Percentiles rank a stretch among this genome's conserved stretches.
Evolutionary conservation across 2,329 filamentous ascomycete species (phyloP).

Genomic region (Teratosphaeria pseudoeucalypti): DNA sequence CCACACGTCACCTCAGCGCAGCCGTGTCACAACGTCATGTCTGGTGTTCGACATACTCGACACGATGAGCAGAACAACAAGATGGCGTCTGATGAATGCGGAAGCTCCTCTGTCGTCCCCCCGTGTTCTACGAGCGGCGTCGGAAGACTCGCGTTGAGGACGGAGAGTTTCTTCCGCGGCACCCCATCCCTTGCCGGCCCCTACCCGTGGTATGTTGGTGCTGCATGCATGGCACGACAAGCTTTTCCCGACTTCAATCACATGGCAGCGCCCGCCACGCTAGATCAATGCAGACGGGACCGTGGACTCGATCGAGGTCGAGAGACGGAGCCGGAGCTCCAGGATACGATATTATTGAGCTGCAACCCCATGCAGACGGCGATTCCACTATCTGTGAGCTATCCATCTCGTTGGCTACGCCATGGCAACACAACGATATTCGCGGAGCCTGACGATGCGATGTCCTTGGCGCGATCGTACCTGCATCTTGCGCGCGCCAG

Average conservation of each 20-base stretch:
- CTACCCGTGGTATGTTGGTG: background rate
- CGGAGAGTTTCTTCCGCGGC: background rate
- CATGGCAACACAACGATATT: background rate
- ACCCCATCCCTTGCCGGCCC: background rate
- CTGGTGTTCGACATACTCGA: background rate
- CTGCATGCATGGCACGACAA: background rate
- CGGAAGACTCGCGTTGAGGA: background rate
- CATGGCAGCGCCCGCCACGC: background rate
- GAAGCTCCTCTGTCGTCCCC: background rate
- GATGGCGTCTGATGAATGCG: background rate
- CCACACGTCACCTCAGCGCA: background rate
- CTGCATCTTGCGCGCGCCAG: background rate
- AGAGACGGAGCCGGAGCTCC: no score
- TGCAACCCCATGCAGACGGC: background rate
- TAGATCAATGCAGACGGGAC: background rate
- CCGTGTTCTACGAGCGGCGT: background rate
- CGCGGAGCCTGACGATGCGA: background rate
- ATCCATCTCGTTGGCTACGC: background rate
- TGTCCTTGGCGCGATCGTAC: background rate
- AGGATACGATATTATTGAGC: background rate
- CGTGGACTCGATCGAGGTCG: no score
- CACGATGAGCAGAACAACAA: background rate
- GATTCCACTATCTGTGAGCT: background rate
- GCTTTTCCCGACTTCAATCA: background rate
- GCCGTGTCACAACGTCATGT: background rate